Evolutionary conservation across 371 early-diverging fungal genomes (phyloP), one percentile per base, ranked within the genome.

Genomic region (Blakeslea trispora): DNA sequence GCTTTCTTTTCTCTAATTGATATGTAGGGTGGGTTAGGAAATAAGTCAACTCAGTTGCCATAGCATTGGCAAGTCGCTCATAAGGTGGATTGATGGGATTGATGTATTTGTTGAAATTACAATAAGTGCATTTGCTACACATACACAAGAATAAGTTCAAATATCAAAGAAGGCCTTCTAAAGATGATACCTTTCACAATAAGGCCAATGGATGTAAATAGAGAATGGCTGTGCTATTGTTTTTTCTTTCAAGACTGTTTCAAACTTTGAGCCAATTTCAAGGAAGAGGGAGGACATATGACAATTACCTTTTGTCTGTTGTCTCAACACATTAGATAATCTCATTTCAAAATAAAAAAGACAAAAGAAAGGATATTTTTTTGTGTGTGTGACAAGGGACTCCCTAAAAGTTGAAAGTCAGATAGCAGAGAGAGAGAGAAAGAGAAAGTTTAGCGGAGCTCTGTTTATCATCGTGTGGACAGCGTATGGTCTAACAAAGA

Each of bases 171-270:
- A 56, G 19, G 42, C n/a, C n/a, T n/a, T n/a, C n/a, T n/a, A 28
- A 53, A 35, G 13, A 11, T 51, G 28, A 28, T 39, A 82, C 83
- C 86, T 87, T 68, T 86, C 77, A 62, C 93, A 93, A 61, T 86
- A 93, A 1, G 94, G 94, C 88, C 89, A 93, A 66, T 93, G 94
- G 41, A 93, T 69, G 55, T 93, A 93, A 5, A 93, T 62, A 17
- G 90, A 86, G 50, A 85, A 74, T 1, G 82, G 79, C 19, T 57
- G 59, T 15, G 23, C 53, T 19, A 28, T 28, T 28, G 28, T 28
- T 28, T 28, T 28, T 28, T 28, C 7, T 28, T 3, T 28, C 28
- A 28, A 28, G 28, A 5, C 7, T 28, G 7, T 3, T 28, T 28
- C 7, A 28, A 28, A 28, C 28, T 3, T 28, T 28, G 28, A 5